These are phyloP conservation scores for Phytophthora capsici DNA, from an alignment of 352 stramenopile genomes.

Conservation along the genomic window DNA sequence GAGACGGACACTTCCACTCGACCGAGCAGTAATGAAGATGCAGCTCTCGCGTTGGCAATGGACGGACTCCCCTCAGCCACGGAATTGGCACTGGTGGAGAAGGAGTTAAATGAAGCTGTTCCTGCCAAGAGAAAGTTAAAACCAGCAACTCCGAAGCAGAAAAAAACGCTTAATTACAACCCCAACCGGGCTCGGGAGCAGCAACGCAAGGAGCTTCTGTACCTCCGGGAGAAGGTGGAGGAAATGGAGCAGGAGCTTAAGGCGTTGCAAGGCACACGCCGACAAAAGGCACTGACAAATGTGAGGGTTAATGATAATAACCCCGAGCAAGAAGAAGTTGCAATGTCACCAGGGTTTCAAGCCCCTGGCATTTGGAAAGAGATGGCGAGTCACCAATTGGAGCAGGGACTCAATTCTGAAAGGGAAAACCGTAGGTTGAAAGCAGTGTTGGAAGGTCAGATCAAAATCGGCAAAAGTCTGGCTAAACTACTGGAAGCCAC, in stretches of 20 bases:
- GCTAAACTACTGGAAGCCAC: slow-evolving; percentile 48
- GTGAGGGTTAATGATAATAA: not conserved
- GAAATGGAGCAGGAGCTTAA: slow-evolving; percentile 53
- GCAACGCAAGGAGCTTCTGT: slow-evolving; percentile 48
- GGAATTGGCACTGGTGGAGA: slow-evolving; percentile 22
- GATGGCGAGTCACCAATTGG: slow-evolving; percentile 48
- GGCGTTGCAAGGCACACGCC: slow-evolving; percentile 30
- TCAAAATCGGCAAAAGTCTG: slow-evolving; percentile 66
- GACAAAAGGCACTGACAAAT: not conserved
- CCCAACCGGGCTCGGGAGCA: slow-evolving; percentile 47
- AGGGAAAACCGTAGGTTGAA: slow-evolving; percentile 65
- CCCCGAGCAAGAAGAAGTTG: not conserved
- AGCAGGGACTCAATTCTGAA: slow-evolving; percentile 54
- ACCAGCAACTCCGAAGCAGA: not conserved
- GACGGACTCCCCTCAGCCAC: slow-evolving; percentile 10
- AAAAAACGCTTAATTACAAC: slow-evolving; percentile 43
- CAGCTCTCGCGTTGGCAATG: slow-evolving; percentile 14
- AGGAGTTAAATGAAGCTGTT: not conserved
- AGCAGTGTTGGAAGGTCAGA: slow-evolving; percentile 59
- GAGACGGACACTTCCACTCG: not conserved
- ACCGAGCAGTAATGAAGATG: slow-evolving; percentile 1
- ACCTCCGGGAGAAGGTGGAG: slow-evolving; percentile 47
- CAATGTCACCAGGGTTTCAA: not conserved
- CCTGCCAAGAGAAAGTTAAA: slow-evolving; percentile 4
- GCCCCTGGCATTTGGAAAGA: slow-evolving; percentile 43